Conservation (phyloP, 768 basidiomycete species). For the Boletus barrowsii region DNA sequence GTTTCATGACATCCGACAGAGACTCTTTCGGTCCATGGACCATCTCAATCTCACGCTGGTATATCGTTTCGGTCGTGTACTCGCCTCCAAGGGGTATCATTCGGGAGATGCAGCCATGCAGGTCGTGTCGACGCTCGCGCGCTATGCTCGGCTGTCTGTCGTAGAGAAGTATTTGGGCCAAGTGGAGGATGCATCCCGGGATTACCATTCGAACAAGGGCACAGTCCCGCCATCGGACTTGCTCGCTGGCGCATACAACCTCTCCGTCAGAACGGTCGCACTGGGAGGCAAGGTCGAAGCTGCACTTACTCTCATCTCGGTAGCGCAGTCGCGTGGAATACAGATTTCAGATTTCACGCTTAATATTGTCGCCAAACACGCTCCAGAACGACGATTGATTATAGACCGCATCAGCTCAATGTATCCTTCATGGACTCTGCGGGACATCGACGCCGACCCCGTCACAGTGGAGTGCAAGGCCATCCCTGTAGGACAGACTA, state of each 20-base stretch:
- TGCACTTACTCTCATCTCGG: constrained; percentile 47
- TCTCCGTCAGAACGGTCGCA: constrained; percentile 42
- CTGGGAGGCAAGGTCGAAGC: constrained; percentile 35
- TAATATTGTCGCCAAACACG: constrained; percentile 28
- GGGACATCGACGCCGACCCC: not conserved
- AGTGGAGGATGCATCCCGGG: constrained; percentile 18
- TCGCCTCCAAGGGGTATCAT: constrained; percentile 47
- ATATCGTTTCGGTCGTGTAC: constrained; percentile 40
- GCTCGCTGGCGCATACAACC: constrained; percentile 28
- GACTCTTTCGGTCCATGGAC: constrained; percentile 29
- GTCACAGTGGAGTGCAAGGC: not conserved
- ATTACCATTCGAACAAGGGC: constrained; percentile 4
- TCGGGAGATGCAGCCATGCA: constrained; percentile 16
- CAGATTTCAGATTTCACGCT: constrained; percentile 38
- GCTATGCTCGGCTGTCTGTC: constrained; percentile 37
- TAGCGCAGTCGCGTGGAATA: constrained; percentile 27
- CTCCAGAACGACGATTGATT: constrained; percentile 6
- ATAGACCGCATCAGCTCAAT: constrained; percentile 8
- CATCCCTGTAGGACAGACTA: not conserved
- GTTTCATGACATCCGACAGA: constrained; percentile 32
- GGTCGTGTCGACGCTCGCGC: constrained; percentile 40
- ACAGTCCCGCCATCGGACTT: constrained; percentile 2
- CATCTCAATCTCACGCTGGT: constrained; percentile 36
- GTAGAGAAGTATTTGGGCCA: constrained; percentile 38
- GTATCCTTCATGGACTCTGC: constrained; percentile 14